These are phyloP conservation scores for Gaertneriomyces semiglobifer DNA, from an alignment of 192 early-diverging fungal genomes.

Conservation along the genomic window DNA sequence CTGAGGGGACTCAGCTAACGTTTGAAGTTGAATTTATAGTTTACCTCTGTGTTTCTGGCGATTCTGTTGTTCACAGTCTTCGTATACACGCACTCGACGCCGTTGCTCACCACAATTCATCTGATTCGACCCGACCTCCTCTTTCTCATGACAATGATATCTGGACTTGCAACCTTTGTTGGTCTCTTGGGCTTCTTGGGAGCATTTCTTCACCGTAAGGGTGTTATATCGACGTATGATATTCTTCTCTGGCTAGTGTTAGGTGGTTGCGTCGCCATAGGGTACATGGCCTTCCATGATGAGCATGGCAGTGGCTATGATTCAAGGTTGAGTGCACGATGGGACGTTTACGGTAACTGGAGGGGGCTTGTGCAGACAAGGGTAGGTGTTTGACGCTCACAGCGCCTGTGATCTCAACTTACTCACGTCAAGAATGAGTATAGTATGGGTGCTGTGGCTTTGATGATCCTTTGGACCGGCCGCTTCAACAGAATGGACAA, in stretches of 20 bases:
- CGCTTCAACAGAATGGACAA: background rate
- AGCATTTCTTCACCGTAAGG: conserved; percentile 31
- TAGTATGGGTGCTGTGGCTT: conserved; percentile 35
- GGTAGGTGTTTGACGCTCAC: conserved; percentile 12
- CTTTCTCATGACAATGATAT: conserved; percentile 14
- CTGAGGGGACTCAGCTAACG: background rate
- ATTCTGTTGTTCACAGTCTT: conserved; percentile 13
- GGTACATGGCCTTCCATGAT: conserved; percentile 21
- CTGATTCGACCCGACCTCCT: conserved; percentile 20
- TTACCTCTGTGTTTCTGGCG: conserved; percentile 25
- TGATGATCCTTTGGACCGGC: conserved; percentile 30
- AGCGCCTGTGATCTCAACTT: background rate
- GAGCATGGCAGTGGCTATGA: conserved; percentile 10
- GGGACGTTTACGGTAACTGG: conserved; percentile 11
- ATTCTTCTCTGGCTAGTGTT: conserved; percentile 31
- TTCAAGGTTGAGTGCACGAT: conserved; percentile 10
- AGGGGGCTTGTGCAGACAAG: conserved; percentile 10
- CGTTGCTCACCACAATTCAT: conserved; percentile 9
- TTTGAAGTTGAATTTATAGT: conserved; percentile 8
- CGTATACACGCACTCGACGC: conserved; percentile 10
- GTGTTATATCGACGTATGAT: conserved; percentile 13
- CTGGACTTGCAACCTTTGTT: conserved; percentile 1
- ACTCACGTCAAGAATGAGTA: background rate
- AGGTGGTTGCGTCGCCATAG: conserved; percentile 13
- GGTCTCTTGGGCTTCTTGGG: conserved; percentile 34